phyloP scores from a whole-genome alignment of 2,329 filamentous ascomycete genomes.

The Neophaeococcomyces aloes region DNA sequence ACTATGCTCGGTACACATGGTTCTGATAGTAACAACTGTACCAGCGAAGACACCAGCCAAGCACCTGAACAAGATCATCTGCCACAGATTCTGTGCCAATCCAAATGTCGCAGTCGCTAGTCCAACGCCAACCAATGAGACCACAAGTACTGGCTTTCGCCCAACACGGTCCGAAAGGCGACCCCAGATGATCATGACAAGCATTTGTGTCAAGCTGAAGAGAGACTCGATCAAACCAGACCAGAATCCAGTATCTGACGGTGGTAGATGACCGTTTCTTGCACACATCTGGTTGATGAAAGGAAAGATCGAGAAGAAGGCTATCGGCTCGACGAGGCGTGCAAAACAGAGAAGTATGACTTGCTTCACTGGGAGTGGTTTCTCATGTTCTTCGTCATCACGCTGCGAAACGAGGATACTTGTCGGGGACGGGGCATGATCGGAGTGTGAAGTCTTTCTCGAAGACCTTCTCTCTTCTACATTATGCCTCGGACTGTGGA shows the following conservation, averaged over 20 bases:
- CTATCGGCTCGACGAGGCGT: slow-evolving; percentile 56
- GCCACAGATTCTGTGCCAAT: slow-evolving; percentile 52
- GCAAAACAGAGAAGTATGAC: slow-evolving; percentile 64
- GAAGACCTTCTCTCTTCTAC: too few species aligned
- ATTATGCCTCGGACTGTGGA: too few species aligned
- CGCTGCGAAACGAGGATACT: too few species aligned
- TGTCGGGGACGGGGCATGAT: too few species aligned
- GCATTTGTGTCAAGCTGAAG: slow-evolving; percentile 65
- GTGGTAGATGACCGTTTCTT: slow-evolving; percentile 50
- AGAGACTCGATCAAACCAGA: slow-evolving; percentile 60
- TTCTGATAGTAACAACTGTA: slow-evolving; percentile 59
- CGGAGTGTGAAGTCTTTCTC: too few species aligned
- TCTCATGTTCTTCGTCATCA: slow-evolving; percentile 15
- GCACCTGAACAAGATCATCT: slow-evolving; percentile 66
- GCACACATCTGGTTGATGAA: slow-evolving; percentile 65
- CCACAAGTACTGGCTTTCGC: slow-evolving; percentile 61
- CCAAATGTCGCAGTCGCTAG: slow-evolving; percentile 57
- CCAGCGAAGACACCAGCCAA: slow-evolving; percentile 64
- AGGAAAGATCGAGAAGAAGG: slow-evolving; percentile 14
- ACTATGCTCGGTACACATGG: slow-evolving; percentile 66
- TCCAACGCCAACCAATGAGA: slow-evolving; percentile 54
- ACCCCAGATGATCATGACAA: slow-evolving; percentile 69
- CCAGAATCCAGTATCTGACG: slow-evolving; percentile 68
- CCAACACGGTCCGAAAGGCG: slow-evolving; percentile 56
- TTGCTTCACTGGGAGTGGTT: slow-evolving; percentile 51